Percentiles rank a stretch among this genome's conserved stretches.
Conservation (phyloP, 2,329 filamentous ascomycete genomes). For the Penicillium sp. region DNA sequence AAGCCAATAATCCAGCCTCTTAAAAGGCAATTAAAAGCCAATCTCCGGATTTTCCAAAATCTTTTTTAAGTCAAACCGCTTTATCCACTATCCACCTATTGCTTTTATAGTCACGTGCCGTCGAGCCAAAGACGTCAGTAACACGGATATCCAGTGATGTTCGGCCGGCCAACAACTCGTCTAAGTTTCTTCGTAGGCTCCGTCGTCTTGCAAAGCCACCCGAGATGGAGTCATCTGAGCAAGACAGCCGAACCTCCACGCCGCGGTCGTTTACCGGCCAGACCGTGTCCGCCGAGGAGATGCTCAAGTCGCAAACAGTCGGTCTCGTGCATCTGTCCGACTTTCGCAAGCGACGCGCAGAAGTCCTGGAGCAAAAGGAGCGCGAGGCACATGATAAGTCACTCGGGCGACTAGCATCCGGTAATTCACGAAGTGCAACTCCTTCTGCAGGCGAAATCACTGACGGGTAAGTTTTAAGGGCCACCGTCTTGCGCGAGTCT, state of each 20-base stretch:
- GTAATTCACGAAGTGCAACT: conserved; percentile 54
- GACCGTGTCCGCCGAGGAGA: conserved; percentile 74
- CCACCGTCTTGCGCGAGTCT: conserved; percentile 4
- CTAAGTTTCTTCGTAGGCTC: neutral
- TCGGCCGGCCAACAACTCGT: neutral
- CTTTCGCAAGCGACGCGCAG: conserved; percentile 92
- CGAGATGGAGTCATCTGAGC: conserved; percentile 27
- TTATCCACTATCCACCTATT: too few relatives aligned
- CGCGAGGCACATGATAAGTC: conserved; percentile 71
- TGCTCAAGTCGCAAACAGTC: conserved; percentile 82
- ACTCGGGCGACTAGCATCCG: conserved; percentile 44
- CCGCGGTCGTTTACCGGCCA: conserved; percentile 68
- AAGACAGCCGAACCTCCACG: conserved; percentile 45
- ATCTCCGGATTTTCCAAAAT: too few relatives aligned
- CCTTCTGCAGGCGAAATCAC: conserved; percentile 49
- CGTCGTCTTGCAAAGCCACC: neutral
- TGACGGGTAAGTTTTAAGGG: conserved; percentile 58
- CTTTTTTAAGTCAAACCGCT: too few relatives aligned
- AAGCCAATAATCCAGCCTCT: too few relatives aligned
- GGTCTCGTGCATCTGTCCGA: conserved; percentile 90
- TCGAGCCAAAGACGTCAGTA: conserved; percentile 16
- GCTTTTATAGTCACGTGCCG: conserved; percentile 11
- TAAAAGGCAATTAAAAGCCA: too few relatives aligned
- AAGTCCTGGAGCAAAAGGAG: conserved; percentile 89
- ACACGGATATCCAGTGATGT: neutral